These are phyloP conservation scores for Nymphaea colorata DNA, from an alignment of 164 flowering plant genomes.

Conservation along the genomic window DNA sequence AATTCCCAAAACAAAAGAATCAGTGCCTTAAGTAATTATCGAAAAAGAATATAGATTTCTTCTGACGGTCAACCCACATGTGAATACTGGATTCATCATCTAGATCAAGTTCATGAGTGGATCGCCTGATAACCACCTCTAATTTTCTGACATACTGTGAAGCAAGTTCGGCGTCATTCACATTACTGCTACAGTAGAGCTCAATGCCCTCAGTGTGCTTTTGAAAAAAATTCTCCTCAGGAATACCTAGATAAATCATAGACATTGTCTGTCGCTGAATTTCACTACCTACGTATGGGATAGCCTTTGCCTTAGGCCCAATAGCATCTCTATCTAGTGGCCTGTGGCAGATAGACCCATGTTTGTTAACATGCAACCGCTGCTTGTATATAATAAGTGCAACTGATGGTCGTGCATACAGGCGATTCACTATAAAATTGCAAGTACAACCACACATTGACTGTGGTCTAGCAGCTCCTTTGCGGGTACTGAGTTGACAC, in stretches of 20 bases:
- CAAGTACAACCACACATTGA: constrained; percentile 96
- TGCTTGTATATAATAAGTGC: constrained; percentile 79
- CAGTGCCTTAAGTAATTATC: constrained; percentile 65
- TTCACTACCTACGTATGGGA: constrained; percentile 77
- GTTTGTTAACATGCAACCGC: constrained; percentile 79
- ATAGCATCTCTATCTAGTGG: constrained; percentile 95
- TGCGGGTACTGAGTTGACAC: constrained; percentile 87
- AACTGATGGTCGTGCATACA: constrained; percentile 79
- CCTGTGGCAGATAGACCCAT: constrained; percentile 92
- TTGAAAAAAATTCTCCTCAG: constrained; percentile 83
- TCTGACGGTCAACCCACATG: constrained; percentile 81
- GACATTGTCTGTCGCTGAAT: constrained; percentile 97
- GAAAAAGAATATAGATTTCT: constrained; percentile 65
- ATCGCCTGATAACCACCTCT: constrained; percentile 76
- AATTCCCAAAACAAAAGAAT: constrained; percentile 79
- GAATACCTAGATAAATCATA: constrained; percentile 88
- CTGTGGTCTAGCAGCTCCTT: constrained; percentile 96
- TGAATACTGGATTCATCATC: constrained; percentile 92
- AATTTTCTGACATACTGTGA: constrained; percentile 87
- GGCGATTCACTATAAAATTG: constrained; percentile 79
- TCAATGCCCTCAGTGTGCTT: constrained; percentile 70
- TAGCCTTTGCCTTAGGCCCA: constrained; percentile 87
- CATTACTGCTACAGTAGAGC: constrained; percentile 41
- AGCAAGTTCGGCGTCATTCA: constrained; percentile 58
- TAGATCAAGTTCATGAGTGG: constrained; percentile 90